A percentile compares a stretch with the other conserved stretches of the same genome.
Conservation (phyloP, 73 alveolate species). For the Uronychia setigera region DNA sequence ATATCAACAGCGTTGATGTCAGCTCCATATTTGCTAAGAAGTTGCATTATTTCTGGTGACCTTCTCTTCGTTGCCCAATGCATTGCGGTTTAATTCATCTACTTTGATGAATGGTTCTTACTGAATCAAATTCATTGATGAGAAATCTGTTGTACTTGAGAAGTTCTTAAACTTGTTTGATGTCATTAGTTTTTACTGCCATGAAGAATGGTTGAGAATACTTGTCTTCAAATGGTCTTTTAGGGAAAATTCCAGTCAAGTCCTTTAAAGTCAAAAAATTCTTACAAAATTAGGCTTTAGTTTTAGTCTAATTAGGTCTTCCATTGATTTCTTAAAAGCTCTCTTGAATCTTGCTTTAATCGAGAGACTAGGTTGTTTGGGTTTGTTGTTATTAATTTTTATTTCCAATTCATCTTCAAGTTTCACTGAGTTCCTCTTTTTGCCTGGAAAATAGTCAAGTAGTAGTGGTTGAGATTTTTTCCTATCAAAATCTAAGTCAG, state of each 20-base stretch:
- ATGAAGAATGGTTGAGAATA: neutral
- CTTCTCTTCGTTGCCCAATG: neutral
- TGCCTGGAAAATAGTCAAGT: neutral
- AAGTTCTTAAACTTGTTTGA: neutral
- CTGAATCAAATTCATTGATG: neutral
- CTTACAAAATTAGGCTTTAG: neutral
- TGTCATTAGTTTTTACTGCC: neutral
- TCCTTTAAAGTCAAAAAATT: neutral
- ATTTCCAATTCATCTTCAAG: neutral
- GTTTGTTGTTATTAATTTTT: neutral
- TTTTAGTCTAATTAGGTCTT: neutral
- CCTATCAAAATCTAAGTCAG: neutral
- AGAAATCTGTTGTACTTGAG: neutral
- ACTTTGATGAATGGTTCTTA: neutral
- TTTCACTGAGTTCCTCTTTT: neutral
- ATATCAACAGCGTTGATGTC: neutral
- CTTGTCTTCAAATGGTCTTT: neutral
- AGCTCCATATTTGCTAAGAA: neutral
- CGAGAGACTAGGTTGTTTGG: neutral
- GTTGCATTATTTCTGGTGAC: neutral
- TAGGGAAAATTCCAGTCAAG: neutral
- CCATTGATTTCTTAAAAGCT: neutral
- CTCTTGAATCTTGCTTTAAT: neutral
- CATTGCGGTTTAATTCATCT: neutral
- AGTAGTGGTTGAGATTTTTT: neutral